Evolutionary conservation across 2,329 filamentous ascomycete genomes (phyloP).

Genomic region (Ophiostoma sp.): DNA sequence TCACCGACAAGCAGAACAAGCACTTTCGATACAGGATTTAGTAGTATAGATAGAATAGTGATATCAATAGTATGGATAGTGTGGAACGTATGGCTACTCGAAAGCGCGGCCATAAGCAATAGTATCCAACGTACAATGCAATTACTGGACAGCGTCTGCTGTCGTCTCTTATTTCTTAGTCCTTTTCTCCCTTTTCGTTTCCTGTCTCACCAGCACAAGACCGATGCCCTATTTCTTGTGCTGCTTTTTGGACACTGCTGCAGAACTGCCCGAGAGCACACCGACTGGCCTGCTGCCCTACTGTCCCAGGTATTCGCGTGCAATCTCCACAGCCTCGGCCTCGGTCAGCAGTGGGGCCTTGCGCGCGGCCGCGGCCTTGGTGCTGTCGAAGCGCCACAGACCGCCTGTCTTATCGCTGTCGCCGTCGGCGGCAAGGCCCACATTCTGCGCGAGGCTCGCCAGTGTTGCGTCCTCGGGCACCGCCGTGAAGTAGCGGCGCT

Average conservation of each 20-base stretch:
- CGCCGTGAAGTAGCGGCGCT: conserved; percentile 72
- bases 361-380: conserved; percentile 41
- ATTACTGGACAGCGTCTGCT: too few species aligned
- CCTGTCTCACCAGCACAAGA: too few species aligned
- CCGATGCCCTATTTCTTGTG: not conserved
- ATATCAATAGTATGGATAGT: too few species aligned
- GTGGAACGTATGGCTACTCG: too few species aligned
- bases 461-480: conserved; percentile 46
- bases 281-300: not conserved
- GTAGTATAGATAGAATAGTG: not conserved
- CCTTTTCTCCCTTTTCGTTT: too few species aligned
- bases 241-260: not conserved
- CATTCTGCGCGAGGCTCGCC: conserved; percentile 39
- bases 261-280: not conserved
- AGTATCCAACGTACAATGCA: too few species aligned
- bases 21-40: conserved; percentile 25
- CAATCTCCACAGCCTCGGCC: conserved; percentile 34
- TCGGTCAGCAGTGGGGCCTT: conserved; percentile 31
- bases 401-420: conserved; percentile 57
- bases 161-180: too few species aligned
- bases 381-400: conserved; percentile 51
- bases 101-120: too few species aligned
- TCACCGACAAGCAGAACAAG: conserved; percentile 26
- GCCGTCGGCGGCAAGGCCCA: conserved; percentile 46
- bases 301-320: conserved; percentile 35